These are phyloP conservation scores for Sporisorium iseilematis-ciliati DNA, from an alignment of 1,284 basidiomycete genomes.

Conservation along the genomic window DNA sequence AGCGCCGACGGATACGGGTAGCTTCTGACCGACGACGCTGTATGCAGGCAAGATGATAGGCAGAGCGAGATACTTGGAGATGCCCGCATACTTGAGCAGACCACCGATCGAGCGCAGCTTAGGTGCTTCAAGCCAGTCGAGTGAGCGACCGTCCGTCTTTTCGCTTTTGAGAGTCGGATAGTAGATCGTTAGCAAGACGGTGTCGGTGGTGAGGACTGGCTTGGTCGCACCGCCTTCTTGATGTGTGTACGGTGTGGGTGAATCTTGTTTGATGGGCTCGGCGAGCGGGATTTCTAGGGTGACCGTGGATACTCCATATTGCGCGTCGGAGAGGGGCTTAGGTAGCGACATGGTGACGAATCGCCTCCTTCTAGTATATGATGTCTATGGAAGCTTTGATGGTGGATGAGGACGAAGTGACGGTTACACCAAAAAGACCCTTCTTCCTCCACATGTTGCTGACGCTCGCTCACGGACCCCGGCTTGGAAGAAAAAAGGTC, in stretches of 20 bases:
- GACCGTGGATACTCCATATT: slow-evolving; percentile 52
- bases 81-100: slow-evolving; percentile 60
- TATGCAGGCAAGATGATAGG: slow-evolving; percentile 54
- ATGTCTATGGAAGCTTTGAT: neutral
- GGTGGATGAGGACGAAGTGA: neutral
- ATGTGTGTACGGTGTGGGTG: slow-evolving; percentile 31
- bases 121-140: slow-evolving; percentile 51
- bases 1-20: slow-evolving; percentile 31
- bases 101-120: slow-evolving; percentile 51
- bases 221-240: slow-evolving; percentile 28
- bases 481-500: neutral
- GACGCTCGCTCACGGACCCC: neutral
- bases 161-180: slow-evolving; percentile 40
- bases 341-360: slow-evolving; percentile 38
- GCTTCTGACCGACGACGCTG: slow-evolving; percentile 43
- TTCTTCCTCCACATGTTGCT: neutral
- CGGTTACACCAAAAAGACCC: neutral
- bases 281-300: slow-evolving; percentile 56
- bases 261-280: slow-evolving; percentile 33
- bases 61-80: slow-evolving; percentile 55
- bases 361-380: neutral
- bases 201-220: slow-evolving; percentile 49
- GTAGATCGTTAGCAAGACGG: slow-evolving; percentile 60
- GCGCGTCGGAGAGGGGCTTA: slow-evolving; percentile 17
- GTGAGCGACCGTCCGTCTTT: neutral